These are phyloP conservation scores for Hordeum marinum DNA, from an alignment of 176 grass and related monocot species.

Conservation along the genomic window DNA sequence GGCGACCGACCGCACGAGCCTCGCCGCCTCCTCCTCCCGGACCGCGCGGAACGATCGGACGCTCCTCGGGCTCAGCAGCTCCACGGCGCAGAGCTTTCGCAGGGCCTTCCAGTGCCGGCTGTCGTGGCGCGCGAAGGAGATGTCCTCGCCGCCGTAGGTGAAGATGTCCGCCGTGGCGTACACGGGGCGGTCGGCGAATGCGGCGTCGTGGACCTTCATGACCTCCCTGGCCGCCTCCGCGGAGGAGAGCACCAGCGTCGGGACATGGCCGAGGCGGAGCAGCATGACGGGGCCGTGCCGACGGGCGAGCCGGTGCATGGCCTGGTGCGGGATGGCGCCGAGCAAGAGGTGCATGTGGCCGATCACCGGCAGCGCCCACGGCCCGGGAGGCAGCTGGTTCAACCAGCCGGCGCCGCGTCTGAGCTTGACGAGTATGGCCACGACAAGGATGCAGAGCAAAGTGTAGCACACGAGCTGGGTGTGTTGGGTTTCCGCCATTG, in stretches of 20 bases:
- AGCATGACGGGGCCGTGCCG: constrained; percentile 34
- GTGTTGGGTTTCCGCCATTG: neutral
- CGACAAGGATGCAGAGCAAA: neutral
- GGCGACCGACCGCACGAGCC: constrained; percentile 4
- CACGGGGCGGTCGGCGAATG: constrained; percentile 33
- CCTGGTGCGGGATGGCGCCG: constrained; percentile 42
- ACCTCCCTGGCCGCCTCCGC: constrained; percentile 46
- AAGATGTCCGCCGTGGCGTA: constrained; percentile 17
- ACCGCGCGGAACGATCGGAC: constrained; percentile 41
- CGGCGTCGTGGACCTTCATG: constrained; percentile 51
- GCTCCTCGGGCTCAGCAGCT: constrained; percentile 35
- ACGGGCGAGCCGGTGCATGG: constrained; percentile 23
- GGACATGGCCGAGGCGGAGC: constrained; percentile 47
- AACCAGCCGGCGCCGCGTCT: neutral
- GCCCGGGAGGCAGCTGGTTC: constrained; percentile 34
- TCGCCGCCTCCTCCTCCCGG: constrained; percentile 30
- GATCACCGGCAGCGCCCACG: constrained; percentile 25
- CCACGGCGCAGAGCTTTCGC: constrained; percentile 20
- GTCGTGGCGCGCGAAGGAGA: neutral
- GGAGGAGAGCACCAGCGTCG: constrained; percentile 45
- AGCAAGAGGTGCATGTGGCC: constrained; percentile 45
- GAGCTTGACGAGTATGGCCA: neutral
- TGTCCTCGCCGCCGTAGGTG: constrained; percentile 16
- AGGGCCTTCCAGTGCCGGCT: constrained; percentile 34
- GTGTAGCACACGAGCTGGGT: neutral